phyloP scores from a whole-genome alignment of 2,329 filamentous ascomycete genomes.

The Arthrobotrys sinensis region DNA sequence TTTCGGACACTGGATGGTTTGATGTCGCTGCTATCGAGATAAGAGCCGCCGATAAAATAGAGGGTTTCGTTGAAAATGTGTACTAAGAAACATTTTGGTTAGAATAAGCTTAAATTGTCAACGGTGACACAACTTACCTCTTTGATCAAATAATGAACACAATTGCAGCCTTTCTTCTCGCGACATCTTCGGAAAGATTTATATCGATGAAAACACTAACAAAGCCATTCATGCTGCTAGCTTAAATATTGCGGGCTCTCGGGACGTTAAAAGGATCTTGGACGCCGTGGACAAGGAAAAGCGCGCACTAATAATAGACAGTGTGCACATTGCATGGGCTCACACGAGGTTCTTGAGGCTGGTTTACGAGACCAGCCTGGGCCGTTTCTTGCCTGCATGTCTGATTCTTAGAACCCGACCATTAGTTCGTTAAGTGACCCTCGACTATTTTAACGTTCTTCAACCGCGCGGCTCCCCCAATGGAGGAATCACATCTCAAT shows the following conservation, averaged over 20 bases:
- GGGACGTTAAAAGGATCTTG: no score
- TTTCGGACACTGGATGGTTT: slow-evolving; percentile 28
- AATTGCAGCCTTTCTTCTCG: not conserved
- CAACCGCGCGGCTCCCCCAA: not conserved
- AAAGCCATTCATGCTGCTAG: not conserved
- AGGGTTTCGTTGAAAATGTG: slow-evolving; percentile 38
- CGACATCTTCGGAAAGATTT: slow-evolving; percentile 4
- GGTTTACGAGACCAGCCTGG: no score
- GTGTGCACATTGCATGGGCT: no score
- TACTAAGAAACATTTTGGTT: not conserved
- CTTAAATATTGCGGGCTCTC: not conserved
- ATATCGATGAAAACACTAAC: not conserved
- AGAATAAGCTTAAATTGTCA: not conserved
- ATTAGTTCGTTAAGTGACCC: not conserved
- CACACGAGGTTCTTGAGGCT: no score
- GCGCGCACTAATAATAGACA: not conserved
- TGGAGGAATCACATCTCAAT: not conserved
- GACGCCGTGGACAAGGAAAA: not conserved
- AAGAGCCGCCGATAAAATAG: slow-evolving; percentile 32
- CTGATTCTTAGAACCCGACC: not conserved
- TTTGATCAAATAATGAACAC: slow-evolving; percentile 30
- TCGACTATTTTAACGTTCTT: not conserved
- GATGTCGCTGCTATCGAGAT: slow-evolving; percentile 17
- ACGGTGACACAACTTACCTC: slow-evolving; percentile 6
- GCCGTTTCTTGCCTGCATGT: not conserved